Evolutionary conservation across 169 alveolate species (phyloP).

Genomic region (Miamiensis avidus): DNA sequence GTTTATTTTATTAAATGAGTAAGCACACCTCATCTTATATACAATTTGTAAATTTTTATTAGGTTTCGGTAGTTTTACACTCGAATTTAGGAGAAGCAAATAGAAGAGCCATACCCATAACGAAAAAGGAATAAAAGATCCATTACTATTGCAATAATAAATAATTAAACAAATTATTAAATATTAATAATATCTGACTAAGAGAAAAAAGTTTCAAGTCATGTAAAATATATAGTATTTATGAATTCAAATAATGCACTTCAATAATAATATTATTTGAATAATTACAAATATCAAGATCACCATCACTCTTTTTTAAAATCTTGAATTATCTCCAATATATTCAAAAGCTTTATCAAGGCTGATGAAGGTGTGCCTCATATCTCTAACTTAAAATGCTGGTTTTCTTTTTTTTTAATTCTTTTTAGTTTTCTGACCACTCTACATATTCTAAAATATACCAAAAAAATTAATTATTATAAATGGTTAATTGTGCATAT

Average conservation of each 20-base stretch:
- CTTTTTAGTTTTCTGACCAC: no score
- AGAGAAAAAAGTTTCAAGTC: no score
- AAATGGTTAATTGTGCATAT: no score
- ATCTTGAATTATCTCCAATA: slow-evolving; percentile 50
- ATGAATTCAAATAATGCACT: neutral
- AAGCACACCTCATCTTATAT: slow-evolving; percentile 17
- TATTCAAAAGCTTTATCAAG: slow-evolving; percentile 40
- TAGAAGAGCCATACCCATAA: slow-evolving; percentile 40
- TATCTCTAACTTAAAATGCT: slow-evolving; percentile 41
- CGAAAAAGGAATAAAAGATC: slow-evolving; percentile 40
- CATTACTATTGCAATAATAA: no score
- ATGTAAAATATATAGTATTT: neutral
- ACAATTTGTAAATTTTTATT: neutral
- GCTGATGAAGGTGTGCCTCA: slow-evolving; percentile 37
- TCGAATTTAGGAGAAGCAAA: slow-evolving; percentile 14
- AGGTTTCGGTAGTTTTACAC: slow-evolving; percentile 5
- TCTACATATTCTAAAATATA: no score
- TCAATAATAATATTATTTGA: neutral
- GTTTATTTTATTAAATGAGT: neutral
- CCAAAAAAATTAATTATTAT: no score
- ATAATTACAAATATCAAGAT: slow-evolving; percentile 19
- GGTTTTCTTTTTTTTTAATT: slow-evolving; percentile 19
- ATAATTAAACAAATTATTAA: no score
- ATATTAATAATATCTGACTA: no score
- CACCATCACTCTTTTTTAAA: slow-evolving; percentile 33